phyloP scores from a whole-genome alignment of 2,329 filamentous ascomycete genomes.

The Zymoseptoria pseudotritici region DNA sequence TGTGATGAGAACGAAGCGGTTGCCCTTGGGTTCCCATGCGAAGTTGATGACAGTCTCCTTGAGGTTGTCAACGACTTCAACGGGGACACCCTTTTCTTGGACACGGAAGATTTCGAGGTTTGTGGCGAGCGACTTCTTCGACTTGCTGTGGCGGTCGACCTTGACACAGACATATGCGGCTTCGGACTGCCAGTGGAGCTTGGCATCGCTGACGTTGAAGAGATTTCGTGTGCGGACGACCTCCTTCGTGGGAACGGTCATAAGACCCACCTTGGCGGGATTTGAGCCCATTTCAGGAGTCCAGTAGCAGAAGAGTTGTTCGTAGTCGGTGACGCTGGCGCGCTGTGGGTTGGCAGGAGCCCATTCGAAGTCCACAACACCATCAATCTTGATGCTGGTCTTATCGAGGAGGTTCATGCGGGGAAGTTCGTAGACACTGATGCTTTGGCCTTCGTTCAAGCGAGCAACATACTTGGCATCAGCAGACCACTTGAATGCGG shows the following conservation, averaged over 20 bases:
- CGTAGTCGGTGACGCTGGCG: slow-evolving; percentile 81
- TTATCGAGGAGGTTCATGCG: slow-evolving; percentile 87
- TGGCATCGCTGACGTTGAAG: slow-evolving; percentile 95
- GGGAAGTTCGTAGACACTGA: slow-evolving; percentile 84
- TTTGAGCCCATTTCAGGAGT: slow-evolving; percentile 97
- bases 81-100: slow-evolving; percentile 93
- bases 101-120: slow-evolving; percentile 98
- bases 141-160: slow-evolving; percentile 97
- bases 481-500: slow-evolving; percentile 97
- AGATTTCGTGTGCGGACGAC: slow-evolving; percentile 90
- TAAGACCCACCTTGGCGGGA: slow-evolving; percentile 91
- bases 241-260: slow-evolving; percentile 93
- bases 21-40: slow-evolving; percentile 97
- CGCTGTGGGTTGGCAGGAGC: slow-evolving; percentile 74
- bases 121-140: slow-evolving; percentile 94
- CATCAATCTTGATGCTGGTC: slow-evolving; percentile 90
- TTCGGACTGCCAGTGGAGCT: slow-evolving; percentile 98
- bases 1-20: slow-evolving; percentile 94
- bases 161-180: slow-evolving; percentile 93
- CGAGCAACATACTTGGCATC: slow-evolving; percentile 96
- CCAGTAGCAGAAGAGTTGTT: slow-evolving; percentile 98
- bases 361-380: slow-evolving; percentile 97
- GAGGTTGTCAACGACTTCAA: slow-evolving; percentile 94
- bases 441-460: slow-evolving; percentile 77
- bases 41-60: slow-evolving; percentile 99